Percentiles rank a stretch among this genome's conserved stretches.
Evolutionary conservation across 2,329 filamentous ascomycete genomes (phyloP).

Genomic region (Calonectria hawksworthii): DNA sequence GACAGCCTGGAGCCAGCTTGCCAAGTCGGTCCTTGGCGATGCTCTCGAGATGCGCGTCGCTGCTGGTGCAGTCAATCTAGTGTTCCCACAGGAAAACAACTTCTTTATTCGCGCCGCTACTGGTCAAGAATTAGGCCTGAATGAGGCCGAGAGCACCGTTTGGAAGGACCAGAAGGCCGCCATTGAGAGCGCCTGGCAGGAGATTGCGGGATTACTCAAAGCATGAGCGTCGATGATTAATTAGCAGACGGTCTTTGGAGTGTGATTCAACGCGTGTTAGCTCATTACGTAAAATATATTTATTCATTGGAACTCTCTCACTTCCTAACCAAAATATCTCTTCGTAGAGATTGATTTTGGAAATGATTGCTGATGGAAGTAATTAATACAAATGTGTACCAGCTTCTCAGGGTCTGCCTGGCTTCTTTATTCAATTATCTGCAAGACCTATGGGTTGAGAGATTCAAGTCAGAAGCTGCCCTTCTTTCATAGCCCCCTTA

Average conservation of each 20-base stretch:
- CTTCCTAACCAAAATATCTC: neutral
- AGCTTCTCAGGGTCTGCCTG: neutral
- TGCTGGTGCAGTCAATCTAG: neutral
- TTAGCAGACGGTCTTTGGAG: neutral
- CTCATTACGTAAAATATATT: neutral
- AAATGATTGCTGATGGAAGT: neutral
- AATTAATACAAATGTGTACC: neutral
- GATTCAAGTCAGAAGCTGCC: no score
- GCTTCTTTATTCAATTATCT: neutral
- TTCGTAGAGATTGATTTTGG: neutral
- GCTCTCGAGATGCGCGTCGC: neutral
- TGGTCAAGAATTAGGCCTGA: neutral
- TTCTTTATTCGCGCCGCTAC: neutral
- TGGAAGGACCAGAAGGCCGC: slow-evolving; percentile 1
- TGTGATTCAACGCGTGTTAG: neutral
- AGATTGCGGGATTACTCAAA: neutral
- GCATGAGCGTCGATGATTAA: neutral
- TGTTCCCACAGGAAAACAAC: neutral
- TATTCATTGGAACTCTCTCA: neutral
- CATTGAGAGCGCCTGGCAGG: neutral
- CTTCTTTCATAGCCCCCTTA: no score
- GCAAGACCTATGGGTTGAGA: neutral
- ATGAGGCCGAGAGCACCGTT: neutral
- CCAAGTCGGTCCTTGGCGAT: neutral
- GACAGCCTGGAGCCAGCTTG: neutral